Percentiles rank a stretch among this genome's conserved stretches.
These are phyloP conservation scores for Pycnococcus provasolii DNA, from an alignment of 139 green algal genomes.

Conservation along the genomic window DNA sequence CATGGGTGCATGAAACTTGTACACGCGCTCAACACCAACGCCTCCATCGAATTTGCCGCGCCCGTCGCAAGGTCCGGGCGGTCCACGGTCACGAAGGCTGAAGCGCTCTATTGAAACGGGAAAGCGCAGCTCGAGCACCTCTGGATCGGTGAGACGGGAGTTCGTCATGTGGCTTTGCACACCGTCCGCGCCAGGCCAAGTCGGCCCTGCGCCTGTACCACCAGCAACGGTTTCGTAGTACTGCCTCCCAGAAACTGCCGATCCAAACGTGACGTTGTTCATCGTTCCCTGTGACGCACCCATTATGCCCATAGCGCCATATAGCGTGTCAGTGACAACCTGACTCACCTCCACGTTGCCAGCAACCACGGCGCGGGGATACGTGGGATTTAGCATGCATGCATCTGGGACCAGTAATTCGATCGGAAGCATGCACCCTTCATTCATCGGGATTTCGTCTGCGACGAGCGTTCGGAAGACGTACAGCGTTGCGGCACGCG, in stretches of 20 bases:
- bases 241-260: slow-evolving; percentile 31
- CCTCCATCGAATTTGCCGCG: slow-evolving; percentile 61
- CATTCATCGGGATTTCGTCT: slow-evolving; percentile 26
- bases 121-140: slow-evolving; percentile 75
- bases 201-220: slow-evolving; percentile 74
- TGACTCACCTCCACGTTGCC: slow-evolving; percentile 21
- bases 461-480: slow-evolving; percentile 24
- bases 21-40: slow-evolving; percentile 75
- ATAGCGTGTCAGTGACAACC: slow-evolving; percentile 21
- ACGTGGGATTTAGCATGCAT: slow-evolving; percentile 19
- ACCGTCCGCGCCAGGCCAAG: slow-evolving; percentile 73
- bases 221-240: slow-evolving; percentile 98
- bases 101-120: slow-evolving; percentile 75
- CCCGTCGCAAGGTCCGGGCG: slow-evolving; percentile 48
- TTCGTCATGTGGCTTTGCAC: slow-evolving; percentile 99
- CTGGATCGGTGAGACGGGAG: slow-evolving; percentile 88
- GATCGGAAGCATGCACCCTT: slow-evolving; percentile 23
- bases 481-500: slow-evolving; percentile 21
- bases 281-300: slow-evolving; percentile 22
- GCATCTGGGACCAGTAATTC: slow-evolving; percentile 15
- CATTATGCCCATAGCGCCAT: slow-evolving; percentile 21
- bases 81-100: slow-evolving; percentile 47
- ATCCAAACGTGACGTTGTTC: slow-evolving; percentile 25
- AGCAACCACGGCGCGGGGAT: slow-evolving; percentile 17
- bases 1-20: slow-evolving; percentile 78